These are phyloP conservation scores for Noccaea bulbosa DNA, from an alignment of 345 rosid genomes.

Conservation along the genomic window DNA sequence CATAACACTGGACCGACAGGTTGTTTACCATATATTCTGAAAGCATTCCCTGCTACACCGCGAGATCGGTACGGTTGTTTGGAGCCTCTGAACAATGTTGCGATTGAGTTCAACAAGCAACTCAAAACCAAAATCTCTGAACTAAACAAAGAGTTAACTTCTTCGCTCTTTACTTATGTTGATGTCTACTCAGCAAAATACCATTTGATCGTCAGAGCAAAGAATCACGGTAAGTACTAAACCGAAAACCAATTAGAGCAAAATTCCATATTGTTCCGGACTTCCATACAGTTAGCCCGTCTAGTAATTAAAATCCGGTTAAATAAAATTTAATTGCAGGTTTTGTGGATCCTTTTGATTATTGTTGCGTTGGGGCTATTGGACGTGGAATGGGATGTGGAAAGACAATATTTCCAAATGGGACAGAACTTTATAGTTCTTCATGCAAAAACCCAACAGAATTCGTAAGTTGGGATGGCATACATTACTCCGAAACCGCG, in stretches of 20 bases:
- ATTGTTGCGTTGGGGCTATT: conserved; percentile 68
- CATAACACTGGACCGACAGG: conserved; percentile 86
- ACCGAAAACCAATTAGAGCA: neutral
- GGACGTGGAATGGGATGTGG: conserved; percentile 73
- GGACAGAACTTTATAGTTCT: conserved; percentile 61
- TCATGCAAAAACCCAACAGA: conserved; percentile 59
- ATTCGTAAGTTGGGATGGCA: conserved; percentile 83
- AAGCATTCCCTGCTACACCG: conserved; percentile 31
- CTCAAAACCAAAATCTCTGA: conserved; percentile 54
- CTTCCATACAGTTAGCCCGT: neutral
- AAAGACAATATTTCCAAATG: conserved; percentile 59
- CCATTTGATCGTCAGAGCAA: conserved; percentile 53
- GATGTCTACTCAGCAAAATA: conserved; percentile 74
- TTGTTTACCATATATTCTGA: conserved; percentile 64
- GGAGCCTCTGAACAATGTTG: conserved; percentile 57
- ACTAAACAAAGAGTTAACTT: conserved; percentile 51
- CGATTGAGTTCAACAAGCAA: conserved; percentile 67
- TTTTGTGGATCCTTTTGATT: conserved; percentile 62
- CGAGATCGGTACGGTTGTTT: conserved; percentile 65
- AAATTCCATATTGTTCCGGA: neutral
- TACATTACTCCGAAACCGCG: conserved; percentile 69
- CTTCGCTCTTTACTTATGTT: conserved; percentile 60
- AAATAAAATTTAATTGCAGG: conserved; percentile 49
- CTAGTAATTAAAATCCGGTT: neutral
- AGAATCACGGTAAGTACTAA: conserved; percentile 52